phyloP scores from a whole-genome alignment of 495 filamentous ascomycete species.

The Tirmania nivea region DNA sequence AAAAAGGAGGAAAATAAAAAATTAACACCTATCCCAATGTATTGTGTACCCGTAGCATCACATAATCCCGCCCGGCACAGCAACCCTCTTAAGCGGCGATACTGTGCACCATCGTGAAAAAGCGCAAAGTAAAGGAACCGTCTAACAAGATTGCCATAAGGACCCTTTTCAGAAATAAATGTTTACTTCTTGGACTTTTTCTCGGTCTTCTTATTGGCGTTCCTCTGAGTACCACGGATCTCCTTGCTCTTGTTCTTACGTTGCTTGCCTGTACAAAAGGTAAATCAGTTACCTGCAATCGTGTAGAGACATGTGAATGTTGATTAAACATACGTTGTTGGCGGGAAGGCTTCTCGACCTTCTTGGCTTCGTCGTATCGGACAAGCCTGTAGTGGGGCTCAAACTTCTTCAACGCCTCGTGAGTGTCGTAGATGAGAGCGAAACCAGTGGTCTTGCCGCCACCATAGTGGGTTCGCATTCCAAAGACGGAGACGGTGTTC shows the following conservation, averaged over 20 bases:
- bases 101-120: too few relatives aligned
- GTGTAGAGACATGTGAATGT: conserved; percentile 2
- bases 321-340: conserved; percentile 75
- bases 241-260: conserved; percentile 99
- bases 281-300: conserved; percentile 20
- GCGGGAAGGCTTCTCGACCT: conserved; percentile 89
- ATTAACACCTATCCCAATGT: too few relatives aligned
- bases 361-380: conserved; percentile 67
- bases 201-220: conserved; percentile 45
- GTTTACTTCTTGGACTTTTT: conserved; percentile 43
- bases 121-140: too few relatives aligned
- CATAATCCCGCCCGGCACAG: too few relatives aligned
- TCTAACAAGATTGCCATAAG: background rate
- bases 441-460: conserved; percentile 99
- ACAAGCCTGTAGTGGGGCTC: conserved; percentile 95
- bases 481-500: conserved; percentile 91
- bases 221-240: conserved; percentile 77
- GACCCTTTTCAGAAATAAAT: background rate
- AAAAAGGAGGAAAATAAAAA: too few relatives aligned
- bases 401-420: conserved; percentile 97
- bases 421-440: conserved; percentile 91
- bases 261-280: conserved; percentile 67
- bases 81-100: too few relatives aligned
- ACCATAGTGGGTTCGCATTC: conserved; percentile 95
- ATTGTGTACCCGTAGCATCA: too few relatives aligned